These are phyloP conservation scores for Trichoderma atrobrunneum DNA, from an alignment of 2,329 filamentous ascomycete genomes.

Conservation along the genomic window DNA sequence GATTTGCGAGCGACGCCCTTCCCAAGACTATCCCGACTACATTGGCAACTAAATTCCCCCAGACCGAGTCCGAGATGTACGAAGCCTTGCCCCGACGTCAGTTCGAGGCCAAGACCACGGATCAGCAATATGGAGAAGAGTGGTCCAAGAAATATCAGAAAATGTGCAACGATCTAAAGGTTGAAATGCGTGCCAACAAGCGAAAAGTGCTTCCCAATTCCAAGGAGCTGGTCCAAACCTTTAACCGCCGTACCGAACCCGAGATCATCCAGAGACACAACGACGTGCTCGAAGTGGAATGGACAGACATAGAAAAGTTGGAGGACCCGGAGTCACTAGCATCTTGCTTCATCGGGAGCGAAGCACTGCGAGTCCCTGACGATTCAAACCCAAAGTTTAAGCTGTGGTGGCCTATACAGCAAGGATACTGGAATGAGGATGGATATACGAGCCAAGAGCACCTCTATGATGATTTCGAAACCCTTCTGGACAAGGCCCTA, in stretches of 20 bases:
- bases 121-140: conserved; percentile 87
- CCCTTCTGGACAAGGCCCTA: conserved; percentile 82
- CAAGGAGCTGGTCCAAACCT: conserved; percentile 92
- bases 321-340: conserved; percentile 61
- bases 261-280: conserved; percentile 93
- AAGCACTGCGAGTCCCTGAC: conserved; percentile 84
- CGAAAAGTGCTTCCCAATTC: conserved; percentile 95
- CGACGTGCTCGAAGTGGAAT: conserved; percentile 88
- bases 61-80: conserved; percentile 80
- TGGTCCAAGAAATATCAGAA: conserved; percentile 71
- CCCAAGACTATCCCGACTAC: conserved; percentile 94
- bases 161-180: conserved; percentile 82
- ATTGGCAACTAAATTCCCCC: conserved; percentile 73
- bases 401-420: conserved; percentile 84
- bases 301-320: conserved; percentile 75
- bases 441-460: conserved; percentile 80
- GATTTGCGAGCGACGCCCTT: conserved; percentile 90
- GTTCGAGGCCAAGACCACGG: conserved; percentile 58
- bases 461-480: conserved; percentile 82
- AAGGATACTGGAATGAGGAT: conserved; percentile 85
- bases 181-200: conserved; percentile 90
- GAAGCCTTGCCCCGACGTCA: conserved; percentile 73
- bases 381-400: conserved; percentile 86
- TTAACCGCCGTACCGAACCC: conserved; percentile 78
- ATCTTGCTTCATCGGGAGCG: conserved; percentile 73